These are phyloP conservation scores for Nematocida major DNA, from an alignment of 371 early-diverging fungal species.

Conservation along the genomic window DNA sequence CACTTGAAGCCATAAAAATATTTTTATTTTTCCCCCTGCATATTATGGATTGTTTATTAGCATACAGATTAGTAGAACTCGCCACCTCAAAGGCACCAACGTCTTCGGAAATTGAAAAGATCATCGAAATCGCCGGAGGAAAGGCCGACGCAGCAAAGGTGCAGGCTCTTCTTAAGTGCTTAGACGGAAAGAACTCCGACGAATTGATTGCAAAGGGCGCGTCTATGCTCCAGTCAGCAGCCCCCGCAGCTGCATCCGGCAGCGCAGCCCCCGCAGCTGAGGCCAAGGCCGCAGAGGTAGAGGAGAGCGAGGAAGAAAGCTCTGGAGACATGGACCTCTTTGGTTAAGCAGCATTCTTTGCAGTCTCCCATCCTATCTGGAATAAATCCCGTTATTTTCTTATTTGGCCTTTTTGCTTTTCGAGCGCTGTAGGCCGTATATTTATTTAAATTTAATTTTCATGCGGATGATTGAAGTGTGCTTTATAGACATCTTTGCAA, in stretches of 20 bases:
- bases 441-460: constrained; percentile 41
- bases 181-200: constrained; percentile 41
- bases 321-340: constrained; percentile 41
- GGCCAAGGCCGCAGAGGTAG: neutral
- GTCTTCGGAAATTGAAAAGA: neutral
- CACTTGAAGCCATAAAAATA: neutral
- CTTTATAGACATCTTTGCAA: constrained; percentile 27
- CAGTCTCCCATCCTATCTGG: neutral
- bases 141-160: constrained; percentile 10
- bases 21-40: constrained; percentile 45
- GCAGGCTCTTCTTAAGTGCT: constrained; percentile 12
- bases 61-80: constrained; percentile 31
- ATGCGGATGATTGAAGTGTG: constrained; percentile 40
- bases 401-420: too few species aligned
- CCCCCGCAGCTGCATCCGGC: constrained; percentile 31
- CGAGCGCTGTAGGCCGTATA: too few species aligned
- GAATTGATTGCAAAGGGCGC: constrained; percentile 30
- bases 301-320: constrained; percentile 21
- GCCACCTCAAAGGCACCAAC: constrained; percentile 3
- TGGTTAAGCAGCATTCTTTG: neutral
- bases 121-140: constrained; percentile 33
- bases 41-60: constrained; percentile 48
- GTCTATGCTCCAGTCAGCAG: constrained; percentile 12
- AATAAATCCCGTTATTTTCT: neutral
- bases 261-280: neutral